A percentile compares a stretch with the other conserved stretches of the same genome.
Conservation (phyloP, 306 rosid genomes). For the Luffa acutangula region DNA sequence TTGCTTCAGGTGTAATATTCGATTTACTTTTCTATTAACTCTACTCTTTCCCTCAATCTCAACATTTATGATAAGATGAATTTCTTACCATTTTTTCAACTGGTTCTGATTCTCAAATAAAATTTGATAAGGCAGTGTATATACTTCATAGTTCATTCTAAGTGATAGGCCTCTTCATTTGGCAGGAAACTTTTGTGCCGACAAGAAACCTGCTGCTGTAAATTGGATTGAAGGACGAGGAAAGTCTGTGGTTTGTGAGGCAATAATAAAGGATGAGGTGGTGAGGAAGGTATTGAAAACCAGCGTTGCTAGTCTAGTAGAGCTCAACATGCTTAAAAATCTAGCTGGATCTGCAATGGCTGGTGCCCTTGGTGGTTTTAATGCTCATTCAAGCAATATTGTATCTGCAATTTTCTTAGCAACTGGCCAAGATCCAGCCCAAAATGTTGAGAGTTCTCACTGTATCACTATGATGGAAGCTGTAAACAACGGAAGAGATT, state of each 20-base stretch:
- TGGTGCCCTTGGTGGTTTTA: slow-evolving; percentile 57
- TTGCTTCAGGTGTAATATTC: neutral
- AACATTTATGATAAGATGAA: neutral
- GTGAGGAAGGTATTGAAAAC: slow-evolving; percentile 49
- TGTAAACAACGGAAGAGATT: slow-evolving; percentile 44
- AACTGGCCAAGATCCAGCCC: slow-evolving; percentile 67
- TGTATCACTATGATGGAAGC: slow-evolving; percentile 61
- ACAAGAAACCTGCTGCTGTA: slow-evolving; percentile 55
- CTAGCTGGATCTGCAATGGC: slow-evolving; percentile 51
- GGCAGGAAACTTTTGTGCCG: slow-evolving; percentile 52
- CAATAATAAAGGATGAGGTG: slow-evolving; percentile 44
- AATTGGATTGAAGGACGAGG: slow-evolving; percentile 36
- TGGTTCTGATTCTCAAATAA: neutral
- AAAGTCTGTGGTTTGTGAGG: slow-evolving; percentile 11
- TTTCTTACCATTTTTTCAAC: neutral
- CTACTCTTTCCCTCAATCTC: neutral
- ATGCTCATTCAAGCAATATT: slow-evolving; percentile 61
- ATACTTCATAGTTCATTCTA: neutral
- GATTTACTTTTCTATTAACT: neutral
- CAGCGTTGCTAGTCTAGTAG: slow-evolving; percentile 33
- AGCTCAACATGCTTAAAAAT: slow-evolving; percentile 56
- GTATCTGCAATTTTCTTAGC: slow-evolving; percentile 47
- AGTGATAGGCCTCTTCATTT: neutral
- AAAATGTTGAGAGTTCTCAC: slow-evolving; percentile 63
- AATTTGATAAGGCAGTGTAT: neutral